phyloP scores from a whole-genome alignment of 2,329 filamentous ascomycete species.

The Setomelanomma holmii region DNA sequence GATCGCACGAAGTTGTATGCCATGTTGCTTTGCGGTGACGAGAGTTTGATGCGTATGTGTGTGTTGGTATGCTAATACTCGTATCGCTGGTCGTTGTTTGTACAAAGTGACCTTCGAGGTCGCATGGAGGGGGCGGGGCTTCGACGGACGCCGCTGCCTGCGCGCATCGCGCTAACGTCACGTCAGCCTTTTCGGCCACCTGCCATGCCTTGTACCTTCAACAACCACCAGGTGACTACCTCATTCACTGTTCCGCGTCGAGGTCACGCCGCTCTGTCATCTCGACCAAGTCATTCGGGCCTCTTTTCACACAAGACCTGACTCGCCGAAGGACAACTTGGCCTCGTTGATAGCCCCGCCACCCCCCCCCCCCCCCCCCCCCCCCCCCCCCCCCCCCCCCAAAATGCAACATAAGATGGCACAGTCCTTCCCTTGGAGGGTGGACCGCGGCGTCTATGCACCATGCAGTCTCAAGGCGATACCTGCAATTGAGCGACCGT shows the following conservation, averaged over 20 bases:
- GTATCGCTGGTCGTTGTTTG: background rate
- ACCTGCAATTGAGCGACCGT: too few species aligned
- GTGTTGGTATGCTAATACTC: background rate
- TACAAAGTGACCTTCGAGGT: background rate
- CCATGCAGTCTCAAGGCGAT: too few species aligned
- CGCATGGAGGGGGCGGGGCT: constrained; percentile 8
- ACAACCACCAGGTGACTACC: background rate
- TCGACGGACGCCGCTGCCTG: constrained; percentile 1
- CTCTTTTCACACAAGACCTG: background rate
- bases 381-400: too few species aligned
- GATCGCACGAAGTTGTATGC: constrained; percentile 82
- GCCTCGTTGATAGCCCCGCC: too few species aligned
- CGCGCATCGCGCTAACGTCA: constrained; percentile 1
- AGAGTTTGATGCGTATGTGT: background rate
- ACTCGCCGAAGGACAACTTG: background rate
- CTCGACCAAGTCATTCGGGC: background rate
- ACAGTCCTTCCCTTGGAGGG: too few species aligned
- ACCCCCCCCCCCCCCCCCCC: too few species aligned
- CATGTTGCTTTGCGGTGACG: constrained; percentile 59
- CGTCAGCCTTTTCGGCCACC: background rate
- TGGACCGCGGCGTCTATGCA: too few species aligned
- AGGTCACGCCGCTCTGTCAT: background rate
- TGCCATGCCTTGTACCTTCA: background rate
- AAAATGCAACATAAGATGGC: too few species aligned
- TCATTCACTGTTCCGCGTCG: background rate